Evolutionary conservation across 352 stramenopile species (phyloP), one percentile per base, ranked within the genome.

Genomic region (Globisporangium nodosum): DNA sequence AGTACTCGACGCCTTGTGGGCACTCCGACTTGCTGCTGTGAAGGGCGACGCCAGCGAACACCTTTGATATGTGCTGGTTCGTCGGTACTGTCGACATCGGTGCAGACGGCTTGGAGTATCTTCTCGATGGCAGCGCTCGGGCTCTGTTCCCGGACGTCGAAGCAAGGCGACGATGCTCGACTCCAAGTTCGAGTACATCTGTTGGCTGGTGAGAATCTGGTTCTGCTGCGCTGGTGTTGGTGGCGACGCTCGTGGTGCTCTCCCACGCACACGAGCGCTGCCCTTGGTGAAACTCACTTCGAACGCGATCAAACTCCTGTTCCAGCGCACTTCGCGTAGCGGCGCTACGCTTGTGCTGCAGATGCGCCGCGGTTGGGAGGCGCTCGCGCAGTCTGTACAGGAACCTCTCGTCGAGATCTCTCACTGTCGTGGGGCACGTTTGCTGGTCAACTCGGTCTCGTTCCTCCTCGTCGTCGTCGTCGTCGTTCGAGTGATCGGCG

Each of bases 301-400:
- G 52, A 12, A 21, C 49, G 39, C 51, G 31, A 31, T 64, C 50
- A 13, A 52, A 64, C 20, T 61, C 12, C n/a, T 45, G 24, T 39
- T 70, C 59, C 20, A 66, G 51, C 15, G 47, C 54, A 3, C 52
- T 31, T 15, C 59, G 63, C 2, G 49, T 46, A 1, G 54, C 49
- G 2, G 13, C 18, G 0, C 18, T 56, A 18, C 50, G 66, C 18
- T 61, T 53, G 2, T 61, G 57, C 5, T 61, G 27, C 15, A 58
- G 43, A 33, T 50, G 47, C 21, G 52, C 20, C 16, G 68, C 74
- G 21, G 46, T 52, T 16, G 52, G 46, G 24, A 31, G 24, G 20
- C 65, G 54, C 40, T 60, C 65, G 0, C 69, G 66, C 52, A 77
- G 64, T 5, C 43, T 40, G 37, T 80, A 75, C 20, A 71, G 52